These are phyloP conservation scores for Dryas octopetala DNA, from an alignment of 306 rosid genomes.

Conservation along the genomic window DNA sequence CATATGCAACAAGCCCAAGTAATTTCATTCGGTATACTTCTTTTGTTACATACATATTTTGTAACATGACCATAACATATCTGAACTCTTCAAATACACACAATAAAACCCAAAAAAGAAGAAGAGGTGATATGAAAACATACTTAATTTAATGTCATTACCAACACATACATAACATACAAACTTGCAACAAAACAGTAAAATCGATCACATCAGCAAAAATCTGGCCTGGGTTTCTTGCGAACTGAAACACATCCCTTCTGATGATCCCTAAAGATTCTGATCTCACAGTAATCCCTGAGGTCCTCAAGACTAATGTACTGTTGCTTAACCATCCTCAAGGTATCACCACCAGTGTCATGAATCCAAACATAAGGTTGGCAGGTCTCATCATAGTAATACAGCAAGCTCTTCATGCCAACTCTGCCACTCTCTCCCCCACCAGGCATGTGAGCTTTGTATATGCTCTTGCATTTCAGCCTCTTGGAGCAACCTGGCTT, in stretches of 20 bases:
- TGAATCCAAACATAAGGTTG: constrained; percentile 95
- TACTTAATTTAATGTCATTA: background rate
- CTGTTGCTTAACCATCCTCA: constrained; percentile 92
- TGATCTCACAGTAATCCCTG: constrained; percentile 75
- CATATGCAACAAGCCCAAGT: constrained; percentile 16
- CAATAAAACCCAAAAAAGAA: background rate
- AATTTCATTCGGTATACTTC: constrained; percentile 6
- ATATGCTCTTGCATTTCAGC: constrained; percentile 78
- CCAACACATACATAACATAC: constrained; percentile 22
- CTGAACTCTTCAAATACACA: constrained; percentile 2
- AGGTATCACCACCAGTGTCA: constrained; percentile 66
- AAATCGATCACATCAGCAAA: constrained; percentile 47
- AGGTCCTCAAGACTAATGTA: constrained; percentile 87
- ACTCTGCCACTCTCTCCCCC: constrained; percentile 33
- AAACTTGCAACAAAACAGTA: background rate
- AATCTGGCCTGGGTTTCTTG: constrained; percentile 73
- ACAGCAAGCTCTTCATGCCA: constrained; percentile 68
- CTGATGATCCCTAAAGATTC: constrained; percentile 89
- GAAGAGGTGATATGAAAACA: constrained; percentile 4
- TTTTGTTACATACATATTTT: background rate
- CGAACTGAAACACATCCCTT: constrained; percentile 73
- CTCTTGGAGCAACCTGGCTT: constrained; percentile 89
- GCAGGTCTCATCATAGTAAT: constrained; percentile 78
- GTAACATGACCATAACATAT: background rate
- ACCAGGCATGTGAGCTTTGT: constrained; percentile 73